Evolutionary conservation across 176 grass and related monocot species (phyloP), one percentile per base, ranked within the genome.

Genomic region (Hordeum marinum): DNA sequence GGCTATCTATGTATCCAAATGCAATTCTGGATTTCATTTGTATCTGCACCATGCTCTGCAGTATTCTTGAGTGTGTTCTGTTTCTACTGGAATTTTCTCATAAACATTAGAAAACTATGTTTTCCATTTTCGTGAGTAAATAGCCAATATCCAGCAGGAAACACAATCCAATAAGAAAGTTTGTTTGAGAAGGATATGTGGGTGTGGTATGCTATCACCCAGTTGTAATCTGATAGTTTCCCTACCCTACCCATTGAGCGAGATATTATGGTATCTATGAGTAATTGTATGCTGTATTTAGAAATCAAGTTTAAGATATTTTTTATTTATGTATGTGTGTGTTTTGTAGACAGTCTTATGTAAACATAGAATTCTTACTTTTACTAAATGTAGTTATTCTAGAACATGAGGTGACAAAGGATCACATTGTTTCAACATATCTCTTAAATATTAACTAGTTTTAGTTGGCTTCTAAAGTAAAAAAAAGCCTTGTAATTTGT

Each of bases 181-280:
- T 66, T 8, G 42, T 66, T 65, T 50, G 43, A 12, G 60, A 79
- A 50, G 25, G 41, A 80, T 80, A 67, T 80, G 62, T 8, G 41
- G 20, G 26, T 67, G 46, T 50, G 26, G 41, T 66, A 35, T 24
- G 42, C 11, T 18, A 50, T 66, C 24, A 68, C 62, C 26, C 63
- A 66, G 48, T 36, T 80, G 10, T 65, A 66, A 63, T 66, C 6
- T 48, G 26, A 80, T 80, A 18, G 65, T 48, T 67, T 45, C 11
- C 32, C 31, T 27, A 80, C 18, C 60, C 62, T 50, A 50, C 26
- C 42, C 11, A 23, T 35, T 48, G 13, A 80, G 43, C 5, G 14
- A 69, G 13, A 82, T 55, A 68, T 70, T 36, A 40, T 70, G 21
- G 39, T 70, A 82, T 82, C 13, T 70, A 24, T 82, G 80, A 82